phyloP scores from a whole-genome alignment of 768 basidiomycete species.

The Hebeloma cylindrosporum region DNA sequence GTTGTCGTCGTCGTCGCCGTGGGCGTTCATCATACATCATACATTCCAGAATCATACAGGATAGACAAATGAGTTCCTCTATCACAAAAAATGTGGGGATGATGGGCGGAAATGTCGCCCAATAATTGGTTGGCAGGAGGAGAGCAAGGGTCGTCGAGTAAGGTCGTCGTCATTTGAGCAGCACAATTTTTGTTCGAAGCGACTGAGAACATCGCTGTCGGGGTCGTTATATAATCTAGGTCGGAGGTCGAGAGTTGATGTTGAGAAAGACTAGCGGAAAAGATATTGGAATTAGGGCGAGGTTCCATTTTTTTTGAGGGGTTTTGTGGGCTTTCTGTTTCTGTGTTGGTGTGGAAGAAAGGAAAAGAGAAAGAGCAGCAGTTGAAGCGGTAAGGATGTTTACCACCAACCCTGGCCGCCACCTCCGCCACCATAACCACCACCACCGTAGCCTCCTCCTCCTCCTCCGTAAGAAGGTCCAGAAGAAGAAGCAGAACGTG shows the following conservation, averaged over 20 bases:
- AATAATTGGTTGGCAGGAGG: slow-evolving; percentile 11
- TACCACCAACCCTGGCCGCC: slow-evolving; percentile 48
- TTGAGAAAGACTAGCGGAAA: slow-evolving; percentile 4
- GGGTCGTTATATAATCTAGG: slow-evolving; percentile 22
- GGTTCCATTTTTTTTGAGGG: slow-evolving; percentile 26
- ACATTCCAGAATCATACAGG: slow-evolving; percentile 26
- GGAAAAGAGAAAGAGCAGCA: slow-evolving; percentile 13
- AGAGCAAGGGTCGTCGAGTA: slow-evolving; percentile 13
- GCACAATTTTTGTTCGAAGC: slow-evolving; percentile 21
- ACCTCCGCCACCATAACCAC: slow-evolving; percentile 31
- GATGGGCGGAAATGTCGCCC: background rate
- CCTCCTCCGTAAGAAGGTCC: slow-evolving; percentile 29
- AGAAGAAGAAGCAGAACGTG: slow-evolving; percentile 22
- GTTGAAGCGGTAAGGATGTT: slow-evolving; percentile 18
- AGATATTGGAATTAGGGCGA: slow-evolving; percentile 7
- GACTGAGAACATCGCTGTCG: slow-evolving; percentile 8
- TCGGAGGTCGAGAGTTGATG: slow-evolving; percentile 20
- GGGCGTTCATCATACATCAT: slow-evolving; percentile 25
- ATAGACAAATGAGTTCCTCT: slow-evolving; percentile 18
- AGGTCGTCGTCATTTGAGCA: slow-evolving; percentile 20
- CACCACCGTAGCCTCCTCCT: slow-evolving; percentile 30
- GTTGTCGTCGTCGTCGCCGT: no score
- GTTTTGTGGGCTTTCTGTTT: slow-evolving; percentile 33
- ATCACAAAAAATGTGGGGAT: slow-evolving; percentile 13
- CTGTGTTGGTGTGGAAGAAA: slow-evolving; percentile 20